phyloP scores from a whole-genome alignment of 805 yeast genomes.

The Tetrapisispora fleetii region DNA sequence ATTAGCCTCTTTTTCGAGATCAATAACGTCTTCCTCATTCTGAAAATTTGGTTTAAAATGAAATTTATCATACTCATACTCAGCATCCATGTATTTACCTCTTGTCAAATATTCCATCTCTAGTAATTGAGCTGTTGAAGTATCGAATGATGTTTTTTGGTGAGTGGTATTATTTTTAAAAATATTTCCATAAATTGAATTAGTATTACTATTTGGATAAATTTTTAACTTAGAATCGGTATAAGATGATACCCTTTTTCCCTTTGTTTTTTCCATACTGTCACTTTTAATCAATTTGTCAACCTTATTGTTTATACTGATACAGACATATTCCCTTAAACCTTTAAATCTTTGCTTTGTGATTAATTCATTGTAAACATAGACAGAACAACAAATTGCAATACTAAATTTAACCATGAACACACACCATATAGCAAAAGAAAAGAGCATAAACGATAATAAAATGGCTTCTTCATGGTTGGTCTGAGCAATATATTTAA shows the following conservation, averaged over 20 bases:
- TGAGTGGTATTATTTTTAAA: neutral
- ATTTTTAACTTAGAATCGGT: neutral
- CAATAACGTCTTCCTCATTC: neutral
- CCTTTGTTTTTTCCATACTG: conserved; percentile 2
- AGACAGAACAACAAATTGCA: conserved; percentile 44
- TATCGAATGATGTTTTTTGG: neutral
- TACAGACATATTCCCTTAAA: conserved; percentile 53
- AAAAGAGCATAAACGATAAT: conserved; percentile 63
- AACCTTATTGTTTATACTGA: conserved; percentile 47
- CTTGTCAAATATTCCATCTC: conserved; percentile 1
- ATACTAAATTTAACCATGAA: conserved; percentile 48
- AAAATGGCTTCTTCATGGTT: conserved; percentile 62
- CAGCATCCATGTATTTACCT: neutral
- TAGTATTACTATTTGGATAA: neutral
- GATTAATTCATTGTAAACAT: conserved; percentile 39
- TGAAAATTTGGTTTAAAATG: neutral
- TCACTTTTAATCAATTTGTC: conserved; percentile 30
- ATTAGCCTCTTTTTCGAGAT: neutral
- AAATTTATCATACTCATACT: neutral
- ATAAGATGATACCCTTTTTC: neutral
- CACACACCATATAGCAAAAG: conserved; percentile 63
- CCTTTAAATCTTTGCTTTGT: conserved; percentile 32
- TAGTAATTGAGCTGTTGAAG: conserved; percentile 1
- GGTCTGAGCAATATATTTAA: conserved; percentile 47
- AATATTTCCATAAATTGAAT: neutral